Base-by-base conservation (phyloP, 768 basidiomycete genomes). In the Cyathus striatus region DNA sequence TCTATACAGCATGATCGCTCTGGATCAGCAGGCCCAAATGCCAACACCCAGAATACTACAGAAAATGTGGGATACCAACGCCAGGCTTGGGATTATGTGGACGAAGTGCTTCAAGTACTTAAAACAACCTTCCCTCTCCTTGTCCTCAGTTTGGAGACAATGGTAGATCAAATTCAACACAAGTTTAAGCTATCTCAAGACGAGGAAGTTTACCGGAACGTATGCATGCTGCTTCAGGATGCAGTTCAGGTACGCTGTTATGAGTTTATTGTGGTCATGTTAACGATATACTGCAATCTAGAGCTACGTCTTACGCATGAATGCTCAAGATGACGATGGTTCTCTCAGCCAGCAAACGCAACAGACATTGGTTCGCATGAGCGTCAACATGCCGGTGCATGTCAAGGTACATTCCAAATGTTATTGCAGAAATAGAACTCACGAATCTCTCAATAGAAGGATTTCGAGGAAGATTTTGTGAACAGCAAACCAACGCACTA, bases 91-190 rank as follows among this genome's bases (percentile, higher is more conserved):
- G 95, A 98, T 42, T 76, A 87, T 53, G 82, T 96, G 5, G 96
- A 99, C 17, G 96, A 98, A 57, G 81, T 98, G 44, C 79, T 93
- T 32, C 86, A 93, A 57, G 83, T 90, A 26, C 72, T 98, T 54
- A 98, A 99, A 68, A 96, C 95, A 0, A 85, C 90, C 0, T 96
- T 94, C 73, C 96, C 96, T 0, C 75, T 99, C 5, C 76, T 99
- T 25, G 90, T 95, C 23, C 70, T 98, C 17, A 96, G 92, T 44
- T 74, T 99, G 73, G 96, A 99, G 66, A 94, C 91, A 13, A 87
- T 97, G 76, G 87, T 94, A 3, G 96, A 99, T 51, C 93, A 97
- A 63, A 87, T 99, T 49, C 75, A 81, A 17, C 78, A 82, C 45
- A 79, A 92, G 40, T 95, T 97, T 69, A 95, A 96, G 60, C 79